Conservation (phyloP, 2,329 filamentous ascomycete genomes). For the Chaetothyriales sp. region DNA sequence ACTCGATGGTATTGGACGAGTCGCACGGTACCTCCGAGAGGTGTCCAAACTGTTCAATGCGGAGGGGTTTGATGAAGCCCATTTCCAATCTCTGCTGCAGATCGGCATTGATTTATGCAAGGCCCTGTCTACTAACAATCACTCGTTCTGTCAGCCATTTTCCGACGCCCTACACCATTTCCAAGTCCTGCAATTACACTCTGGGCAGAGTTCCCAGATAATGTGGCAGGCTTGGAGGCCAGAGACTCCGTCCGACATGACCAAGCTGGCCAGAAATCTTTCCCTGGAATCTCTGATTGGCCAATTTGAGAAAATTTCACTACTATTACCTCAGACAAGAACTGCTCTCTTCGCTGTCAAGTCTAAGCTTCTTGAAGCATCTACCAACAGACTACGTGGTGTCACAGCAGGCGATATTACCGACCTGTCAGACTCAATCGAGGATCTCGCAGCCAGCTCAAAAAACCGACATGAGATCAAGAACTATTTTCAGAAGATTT, state of each 20-base stretch:
- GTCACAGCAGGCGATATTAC: constrained; percentile 13
- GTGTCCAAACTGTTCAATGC: constrained; percentile 31
- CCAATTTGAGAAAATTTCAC: constrained; percentile 29
- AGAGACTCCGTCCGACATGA: constrained; percentile 7
- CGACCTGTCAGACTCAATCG: background rate
- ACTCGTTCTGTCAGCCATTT: background rate
- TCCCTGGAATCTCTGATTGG: constrained; percentile 33
- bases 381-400: constrained; percentile 24
- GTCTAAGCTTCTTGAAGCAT: constrained; percentile 24
- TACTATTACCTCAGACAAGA: constrained; percentile 21
- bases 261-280: constrained; percentile 27
- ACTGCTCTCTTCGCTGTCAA: constrained; percentile 21
- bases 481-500: constrained; percentile 1
- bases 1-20: constrained; percentile 10
- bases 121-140: constrained; percentile 18
- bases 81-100: constrained; percentile 42
- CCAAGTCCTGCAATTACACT: background rate
- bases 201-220: constrained; percentile 12
- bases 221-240: constrained; percentile 17
- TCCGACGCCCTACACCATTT: background rate
- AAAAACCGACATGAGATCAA: background rate
- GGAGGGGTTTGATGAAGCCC: constrained; percentile 36
- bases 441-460: background rate
- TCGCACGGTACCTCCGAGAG: constrained; percentile 36
- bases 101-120: constrained; percentile 23